phyloP scores from a whole-genome alignment of 2,329 filamentous ascomycete genomes.

The Curvularia lunata region DNA sequence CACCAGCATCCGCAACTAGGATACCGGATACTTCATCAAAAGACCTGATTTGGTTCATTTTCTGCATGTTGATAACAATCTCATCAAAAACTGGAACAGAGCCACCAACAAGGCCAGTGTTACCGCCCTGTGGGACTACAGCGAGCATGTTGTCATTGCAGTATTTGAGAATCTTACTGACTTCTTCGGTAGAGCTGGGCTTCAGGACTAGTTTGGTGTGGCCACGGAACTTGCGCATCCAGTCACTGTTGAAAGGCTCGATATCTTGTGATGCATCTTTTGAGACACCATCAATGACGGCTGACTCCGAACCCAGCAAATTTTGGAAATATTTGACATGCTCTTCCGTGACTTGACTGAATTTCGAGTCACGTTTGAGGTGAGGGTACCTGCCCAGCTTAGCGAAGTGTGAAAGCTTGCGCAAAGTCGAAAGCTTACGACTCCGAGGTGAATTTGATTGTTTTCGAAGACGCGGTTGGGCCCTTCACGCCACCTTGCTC shows the following conservation, averaged over 20 bases:
- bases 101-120: slow-evolving; percentile 93
- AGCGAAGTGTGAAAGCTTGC: neutral
- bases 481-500: slow-evolving; percentile 44
- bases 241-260: slow-evolving; percentile 92
- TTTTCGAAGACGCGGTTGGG: slow-evolving; percentile 47
- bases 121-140: slow-evolving; percentile 95
- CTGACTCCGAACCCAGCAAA: slow-evolving; percentile 78
- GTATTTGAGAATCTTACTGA: slow-evolving; percentile 89
- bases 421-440: slow-evolving; percentile 56
- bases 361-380: slow-evolving; percentile 79
- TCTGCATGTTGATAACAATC: slow-evolving; percentile 87
- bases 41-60: slow-evolving; percentile 88
- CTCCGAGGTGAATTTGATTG: slow-evolving; percentile 80
- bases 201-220: slow-evolving; percentile 87
- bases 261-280: slow-evolving; percentile 78
- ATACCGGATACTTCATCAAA: slow-evolving; percentile 95
- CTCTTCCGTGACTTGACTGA: slow-evolving; percentile 72
- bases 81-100: slow-evolving; percentile 98
- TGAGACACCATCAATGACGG: slow-evolving; percentile 83
- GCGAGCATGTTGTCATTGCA: slow-evolving; percentile 93
- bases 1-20: slow-evolving; percentile 87
- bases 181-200: slow-evolving; percentile 82
- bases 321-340: slow-evolving; percentile 84
- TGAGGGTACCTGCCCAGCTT: slow-evolving; percentile 67
- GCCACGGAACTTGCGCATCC: slow-evolving; percentile 98